Evolutionary conservation across 345 rosid genomes (phyloP).

Genomic region (Brassica cretica): DNA sequence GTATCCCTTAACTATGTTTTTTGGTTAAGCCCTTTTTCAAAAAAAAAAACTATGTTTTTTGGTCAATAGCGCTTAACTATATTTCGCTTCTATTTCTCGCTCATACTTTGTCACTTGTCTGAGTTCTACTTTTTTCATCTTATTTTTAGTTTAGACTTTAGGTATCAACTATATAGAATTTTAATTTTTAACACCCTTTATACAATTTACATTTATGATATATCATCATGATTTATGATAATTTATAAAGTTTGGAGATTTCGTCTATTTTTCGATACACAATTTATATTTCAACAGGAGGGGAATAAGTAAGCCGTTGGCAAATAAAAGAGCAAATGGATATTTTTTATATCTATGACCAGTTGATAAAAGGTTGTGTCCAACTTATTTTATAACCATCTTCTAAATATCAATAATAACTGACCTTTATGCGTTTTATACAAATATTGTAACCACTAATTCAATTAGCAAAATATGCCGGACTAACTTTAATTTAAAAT

Average conservation of each 20-base stretch:
- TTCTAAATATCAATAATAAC: background rate
- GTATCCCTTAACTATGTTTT: conserved; percentile 10
- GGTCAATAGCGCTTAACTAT: conserved; percentile 7
- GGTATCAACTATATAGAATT: background rate
- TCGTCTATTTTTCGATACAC: too few relatives aligned
- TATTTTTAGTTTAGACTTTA: background rate
- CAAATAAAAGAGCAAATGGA: too few relatives aligned
- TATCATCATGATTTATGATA: background rate
- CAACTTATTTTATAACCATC: too few relatives aligned
- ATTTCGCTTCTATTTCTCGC: conserved; percentile 15
- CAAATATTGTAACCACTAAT: background rate
- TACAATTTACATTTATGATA: background rate
- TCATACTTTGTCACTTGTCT: background rate
- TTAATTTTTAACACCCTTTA: too few relatives aligned
- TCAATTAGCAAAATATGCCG: too few relatives aligned
- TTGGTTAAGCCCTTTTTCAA: too few relatives aligned
- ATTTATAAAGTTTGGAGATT: too few relatives aligned
- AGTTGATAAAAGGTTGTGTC: too few relatives aligned
- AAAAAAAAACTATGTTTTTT: conserved; percentile 20
- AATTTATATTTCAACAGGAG: too few relatives aligned
- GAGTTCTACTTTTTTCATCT: background rate
- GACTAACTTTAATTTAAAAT: too few relatives aligned
- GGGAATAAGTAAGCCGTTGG: too few relatives aligned
- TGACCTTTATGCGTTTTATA: background rate
- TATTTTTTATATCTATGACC: too few relatives aligned